Evolutionary conservation across 2,329 filamentous ascomycete species (phyloP).

Genomic region (Torrubiella hemipterigena): DNA sequence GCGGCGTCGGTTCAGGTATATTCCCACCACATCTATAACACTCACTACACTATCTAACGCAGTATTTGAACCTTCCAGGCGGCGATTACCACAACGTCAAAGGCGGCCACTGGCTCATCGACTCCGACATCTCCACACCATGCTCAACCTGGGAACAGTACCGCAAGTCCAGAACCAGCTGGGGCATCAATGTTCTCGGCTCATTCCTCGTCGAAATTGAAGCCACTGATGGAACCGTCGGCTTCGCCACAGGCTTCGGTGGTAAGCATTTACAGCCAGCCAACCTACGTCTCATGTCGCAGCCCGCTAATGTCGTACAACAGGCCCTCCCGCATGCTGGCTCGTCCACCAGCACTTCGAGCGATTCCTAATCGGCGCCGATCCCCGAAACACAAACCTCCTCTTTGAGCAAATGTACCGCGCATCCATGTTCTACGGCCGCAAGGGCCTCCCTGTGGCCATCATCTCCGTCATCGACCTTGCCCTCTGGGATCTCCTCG

Average conservation of each 20-base stretch:
- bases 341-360: constrained; percentile 88
- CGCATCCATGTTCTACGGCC: constrained; percentile 90
- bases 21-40: too few species aligned
- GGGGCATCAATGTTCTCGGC: constrained; percentile 91
- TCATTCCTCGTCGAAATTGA: constrained; percentile 89
- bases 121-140: constrained; percentile 83
- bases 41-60: too few species aligned
- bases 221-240: constrained; percentile 80
- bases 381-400: constrained; percentile 82
- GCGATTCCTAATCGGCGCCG: constrained; percentile 77
- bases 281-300: not conserved
- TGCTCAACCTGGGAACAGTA: constrained; percentile 87
- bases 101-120: constrained; percentile 65
- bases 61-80: constrained; percentile 30
- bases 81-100: constrained; percentile 92
- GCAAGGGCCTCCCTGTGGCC: constrained; percentile 80
- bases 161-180: constrained; percentile 75
- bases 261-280: constrained; percentile 28
- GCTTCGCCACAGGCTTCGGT: constrained; percentile 88
- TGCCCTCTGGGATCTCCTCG: constrained; percentile 82
- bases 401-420: constrained; percentile 97
- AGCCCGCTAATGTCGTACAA: too few species aligned
- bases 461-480: constrained; percentile 92
- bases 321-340: constrained; percentile 83
- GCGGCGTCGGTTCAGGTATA: constrained; percentile 19